Evolutionary conservation across 202 grass and related monocot genomes (phyloP), one percentile per base, ranked within the genome.

Genomic region (Musa balbisiana): DNA sequence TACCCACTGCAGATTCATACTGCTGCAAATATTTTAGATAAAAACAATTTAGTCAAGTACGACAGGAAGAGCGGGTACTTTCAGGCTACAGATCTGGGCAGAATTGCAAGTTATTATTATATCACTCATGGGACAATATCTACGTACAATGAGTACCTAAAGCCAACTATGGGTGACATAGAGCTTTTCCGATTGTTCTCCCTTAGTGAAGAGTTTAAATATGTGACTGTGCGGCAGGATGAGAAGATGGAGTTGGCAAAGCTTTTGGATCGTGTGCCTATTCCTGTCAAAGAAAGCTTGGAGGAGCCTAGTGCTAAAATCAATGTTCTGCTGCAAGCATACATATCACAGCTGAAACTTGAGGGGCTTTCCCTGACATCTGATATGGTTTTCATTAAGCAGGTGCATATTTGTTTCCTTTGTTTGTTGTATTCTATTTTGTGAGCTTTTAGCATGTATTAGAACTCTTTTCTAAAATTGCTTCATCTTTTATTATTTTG

Each of bases 271-370:
- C 87, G 89, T 50, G 92, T 96, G 17, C 92, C 92, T 51, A 88
- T 96, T 81, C 92, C 92, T 83, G 89, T 96, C 51, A 96, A 96
- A 85, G 92, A 96, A 85, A 96, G 92, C 67, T 89, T 92, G 76
- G 92, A 96, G 76, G 92, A 96, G 64, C 89, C 92, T 26, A 96
- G 92, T 77, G 89, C 92, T 72, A 96, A 96, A 87, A 96, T 96
- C 74, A 96, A 92, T 75, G 89, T 92, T 79, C 84, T 96, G 81
- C 75, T 96, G 25, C 90, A 98, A 78, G 88, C 90, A 55, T 98
- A 98, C 79, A 93, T 93, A 79, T 98, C 94, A 60, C 79, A 83
- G 62, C 77, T 93, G 51, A 91, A 87, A 73, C 79, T 98, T 62
- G 94, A 98, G 85, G 94, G 94, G 1, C 88, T 98, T 59, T 93